phyloP scores from a whole-genome alignment of 495 filamentous ascomycete genomes.

The Aspergillus baeticus region DNA sequence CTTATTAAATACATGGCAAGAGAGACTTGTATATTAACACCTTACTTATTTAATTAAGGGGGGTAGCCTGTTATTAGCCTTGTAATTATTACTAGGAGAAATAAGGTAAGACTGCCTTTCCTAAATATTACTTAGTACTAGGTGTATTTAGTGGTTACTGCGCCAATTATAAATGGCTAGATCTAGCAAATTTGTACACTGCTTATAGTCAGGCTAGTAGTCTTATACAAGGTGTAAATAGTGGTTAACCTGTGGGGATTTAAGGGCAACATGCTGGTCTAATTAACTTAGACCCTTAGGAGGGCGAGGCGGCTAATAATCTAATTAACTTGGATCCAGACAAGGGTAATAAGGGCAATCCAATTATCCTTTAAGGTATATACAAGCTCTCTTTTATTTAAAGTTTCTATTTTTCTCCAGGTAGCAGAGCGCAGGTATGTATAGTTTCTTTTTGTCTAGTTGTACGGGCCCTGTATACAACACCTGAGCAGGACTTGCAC shows the following conservation, averaged over 20 bases:
- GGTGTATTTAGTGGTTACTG: slow-evolving; percentile 15
- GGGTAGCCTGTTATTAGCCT: background rate
- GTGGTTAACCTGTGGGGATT: background rate
- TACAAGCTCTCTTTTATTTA: too few relatives aligned
- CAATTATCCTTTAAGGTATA: too few relatives aligned
- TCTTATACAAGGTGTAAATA: too few relatives aligned
- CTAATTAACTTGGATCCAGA: slow-evolving; percentile 1
- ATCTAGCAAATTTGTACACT: slow-evolving; percentile 6
- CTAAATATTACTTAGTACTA: too few relatives aligned
- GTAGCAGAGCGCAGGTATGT: too few relatives aligned
- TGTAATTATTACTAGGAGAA: background rate
- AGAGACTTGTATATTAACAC: background rate
- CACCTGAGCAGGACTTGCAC: too few relatives aligned
- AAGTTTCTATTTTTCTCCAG: too few relatives aligned
- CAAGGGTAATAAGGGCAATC: background rate
- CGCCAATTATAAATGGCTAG: slow-evolving; percentile 18
- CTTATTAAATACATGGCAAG: too few relatives aligned
- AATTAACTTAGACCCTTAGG: slow-evolving; percentile 1
- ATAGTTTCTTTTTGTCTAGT: too few relatives aligned
- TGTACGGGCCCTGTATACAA: too few relatives aligned
- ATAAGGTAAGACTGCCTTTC: slow-evolving; percentile 4
- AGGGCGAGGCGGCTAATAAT: background rate
- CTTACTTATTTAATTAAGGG: slow-evolving; percentile 3
- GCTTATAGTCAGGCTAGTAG: background rate
- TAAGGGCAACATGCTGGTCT: background rate